Percentiles rank a stretch among this genome's conserved stretches.
These are phyloP conservation scores for Drechslerella stenobrocha DNA, from an alignment of 2,329 filamentous ascomycete species.

Conservation along the genomic window DNA sequence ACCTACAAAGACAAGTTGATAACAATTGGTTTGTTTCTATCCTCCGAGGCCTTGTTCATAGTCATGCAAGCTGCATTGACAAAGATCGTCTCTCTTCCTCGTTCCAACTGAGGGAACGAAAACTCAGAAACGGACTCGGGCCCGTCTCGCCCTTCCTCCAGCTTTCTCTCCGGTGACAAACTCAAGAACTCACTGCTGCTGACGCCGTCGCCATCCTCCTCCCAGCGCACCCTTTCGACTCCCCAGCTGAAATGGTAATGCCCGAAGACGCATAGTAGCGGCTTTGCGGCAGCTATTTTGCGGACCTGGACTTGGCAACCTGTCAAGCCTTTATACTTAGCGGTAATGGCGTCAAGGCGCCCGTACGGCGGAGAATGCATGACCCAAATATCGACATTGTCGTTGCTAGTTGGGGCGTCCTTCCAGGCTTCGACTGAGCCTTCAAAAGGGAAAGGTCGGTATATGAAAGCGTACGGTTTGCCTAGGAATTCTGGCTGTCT, in stretches of 20 bases:
- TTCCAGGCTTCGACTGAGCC: conserved; percentile 18
- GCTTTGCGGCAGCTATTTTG: conserved; percentile 25
- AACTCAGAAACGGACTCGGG: conserved; percentile 24
- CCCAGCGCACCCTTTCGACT: conserved; percentile 30
- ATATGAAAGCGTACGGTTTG: conserved; percentile 38
- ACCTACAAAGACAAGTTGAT: conserved; percentile 27
- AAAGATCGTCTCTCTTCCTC: conserved; percentile 26
- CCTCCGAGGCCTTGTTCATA: conserved; percentile 9
- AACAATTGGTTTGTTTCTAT: conserved; percentile 31
- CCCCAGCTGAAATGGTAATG: conserved; percentile 43
- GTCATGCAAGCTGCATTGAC: conserved; percentile 42
- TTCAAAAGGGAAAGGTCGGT: conserved; percentile 21
- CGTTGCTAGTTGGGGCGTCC: conserved; percentile 13
- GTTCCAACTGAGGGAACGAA: conserved; percentile 12
- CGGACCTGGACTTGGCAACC: conserved; percentile 22
- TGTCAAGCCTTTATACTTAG: conserved; percentile 16
- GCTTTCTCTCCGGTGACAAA: conserved; percentile 25
- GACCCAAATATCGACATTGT: conserved; percentile 31
- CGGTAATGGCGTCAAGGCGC: conserved; percentile 17
- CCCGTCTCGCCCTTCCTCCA: conserved; percentile 7
- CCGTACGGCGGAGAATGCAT: conserved; percentile 29
- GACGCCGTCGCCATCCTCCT: conserved; percentile 13
- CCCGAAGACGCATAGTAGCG: conserved; percentile 37
- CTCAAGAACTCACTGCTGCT: conserved; percentile 22
- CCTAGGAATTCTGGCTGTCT: conserved; percentile 39